A percentile compares a stretch with the other conserved stretches of the same genome.
These are phyloP conservation scores for Lactarius psammicola DNA, from an alignment of 768 basidiomycete species.

Conservation along the genomic window DNA sequence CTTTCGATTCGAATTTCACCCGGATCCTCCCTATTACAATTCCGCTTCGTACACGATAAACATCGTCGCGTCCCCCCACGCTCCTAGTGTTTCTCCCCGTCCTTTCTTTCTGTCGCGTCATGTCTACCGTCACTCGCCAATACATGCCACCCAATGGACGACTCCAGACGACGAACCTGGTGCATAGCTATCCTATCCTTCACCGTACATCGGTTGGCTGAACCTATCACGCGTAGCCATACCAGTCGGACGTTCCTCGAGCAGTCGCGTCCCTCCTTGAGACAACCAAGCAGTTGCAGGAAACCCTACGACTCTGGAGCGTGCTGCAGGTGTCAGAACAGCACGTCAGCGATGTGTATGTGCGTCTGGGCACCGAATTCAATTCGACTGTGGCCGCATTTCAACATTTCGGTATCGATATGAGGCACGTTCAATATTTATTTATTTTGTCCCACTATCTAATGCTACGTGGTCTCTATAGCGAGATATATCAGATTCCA, in stretches of 20 bases:
- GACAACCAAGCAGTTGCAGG: conserved; percentile 81
- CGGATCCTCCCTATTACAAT: conserved; percentile 9
- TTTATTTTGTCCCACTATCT: background rate
- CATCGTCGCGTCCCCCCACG: background rate
- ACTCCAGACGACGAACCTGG: conserved; percentile 25
- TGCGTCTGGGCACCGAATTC: conserved; percentile 87
- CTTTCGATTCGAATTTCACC: conserved; percentile 11
- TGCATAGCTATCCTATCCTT: conserved; percentile 5
- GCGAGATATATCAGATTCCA: conserved; percentile 43
- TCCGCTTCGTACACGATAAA: conserved; percentile 15
- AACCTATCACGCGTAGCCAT: conserved; percentile 7
- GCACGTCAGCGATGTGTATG: conserved; percentile 87
- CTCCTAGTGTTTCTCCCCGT: background rate
- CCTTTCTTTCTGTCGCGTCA: conserved; percentile 7
- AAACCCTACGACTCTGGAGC: conserved; percentile 69
- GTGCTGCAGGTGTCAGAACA: conserved; percentile 53
- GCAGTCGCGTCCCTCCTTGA: conserved; percentile 69
- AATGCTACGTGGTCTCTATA: conserved; percentile 26
- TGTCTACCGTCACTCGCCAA: conserved; percentile 24
- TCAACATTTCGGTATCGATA: conserved; percentile 64
- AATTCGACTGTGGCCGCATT: conserved; percentile 78
- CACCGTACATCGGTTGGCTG: background rate
- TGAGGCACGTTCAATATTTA: conserved; percentile 55
- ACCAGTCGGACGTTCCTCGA: conserved; percentile 49
- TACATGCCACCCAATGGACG: conserved; percentile 25